phyloP scores from a whole-genome alignment of 2,329 filamentous ascomycete genomes.

The Diplocarpon rosae region DNA sequence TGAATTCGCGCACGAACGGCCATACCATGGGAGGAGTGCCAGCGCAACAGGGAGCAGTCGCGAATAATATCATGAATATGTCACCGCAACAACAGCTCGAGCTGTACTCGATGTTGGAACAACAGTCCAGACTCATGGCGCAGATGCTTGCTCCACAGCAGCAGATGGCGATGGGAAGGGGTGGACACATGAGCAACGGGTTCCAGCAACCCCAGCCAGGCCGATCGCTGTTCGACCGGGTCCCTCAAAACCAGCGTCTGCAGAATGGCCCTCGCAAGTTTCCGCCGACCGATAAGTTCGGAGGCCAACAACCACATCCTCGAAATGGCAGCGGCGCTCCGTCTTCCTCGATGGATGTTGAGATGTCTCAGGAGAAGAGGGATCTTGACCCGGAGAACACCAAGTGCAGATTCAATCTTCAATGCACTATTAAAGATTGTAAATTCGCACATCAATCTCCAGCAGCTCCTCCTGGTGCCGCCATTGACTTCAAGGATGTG shows the following conservation, averaged over 20 bases:
- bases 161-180: constrained; percentile 40
- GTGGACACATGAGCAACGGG: constrained; percentile 36
- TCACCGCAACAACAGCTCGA: constrained; percentile 61
- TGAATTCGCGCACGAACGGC: constrained; percentile 38
- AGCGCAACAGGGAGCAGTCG: constrained; percentile 30
- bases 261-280: constrained; percentile 18
- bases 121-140: constrained; percentile 78
- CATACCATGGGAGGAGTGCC: constrained; percentile 32
- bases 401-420: constrained; percentile 81
- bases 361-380: constrained; percentile 45
- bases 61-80: constrained; percentile 40
- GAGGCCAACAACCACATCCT: constrained; percentile 12
- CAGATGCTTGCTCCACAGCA: constrained; percentile 47
- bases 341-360: constrained; percentile 43
- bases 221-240: constrained; percentile 65
- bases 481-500: constrained; percentile 67
- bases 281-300: constrained; percentile 11
- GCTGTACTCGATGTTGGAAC: constrained; percentile 67
- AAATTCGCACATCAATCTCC: constrained; percentile 92
- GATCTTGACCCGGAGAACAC: constrained; percentile 45
- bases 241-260: constrained; percentile 29
- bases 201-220: constrained; percentile 33
- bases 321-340: constrained; percentile 8
- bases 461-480: constrained; percentile 65
- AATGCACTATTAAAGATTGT: constrained; percentile 82